Evolutionary conservation across 805 yeast species (phyloP), one percentile per base, ranked within the genome.

Genomic region (Myxozyma mucilagina): DNA sequence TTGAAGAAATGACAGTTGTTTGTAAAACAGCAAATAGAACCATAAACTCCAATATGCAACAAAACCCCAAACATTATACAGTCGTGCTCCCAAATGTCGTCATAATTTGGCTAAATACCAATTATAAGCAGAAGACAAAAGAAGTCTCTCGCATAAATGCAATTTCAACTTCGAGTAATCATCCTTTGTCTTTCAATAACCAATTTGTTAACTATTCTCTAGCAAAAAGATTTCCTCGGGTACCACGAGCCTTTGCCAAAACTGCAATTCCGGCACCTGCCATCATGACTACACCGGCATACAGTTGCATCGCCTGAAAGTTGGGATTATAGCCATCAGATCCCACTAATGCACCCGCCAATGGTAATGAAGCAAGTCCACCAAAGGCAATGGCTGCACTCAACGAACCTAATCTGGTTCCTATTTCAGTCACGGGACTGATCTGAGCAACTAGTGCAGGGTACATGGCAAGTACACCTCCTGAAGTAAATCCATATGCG

Each of bases 321-420:
- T 48, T 43, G 24, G 47, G 48, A 14, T 35, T 56, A 11, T 54
- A 47, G 41, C 55, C 29, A 48, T 52, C 38, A 45, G 41, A 18
- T 42, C 65, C 51, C 36, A 58, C 61, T 11, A 62, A 41, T 1
- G 70, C 70, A 11, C 76, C 76, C 2, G 72, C 75, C 31, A 72
- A 51, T 3, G 76, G 74, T 6, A 72, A 67, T 1, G 73, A 73
- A 1, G 72, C 59, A 6, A 73, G 68, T 13, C 69, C 64, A 1
- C 81, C 84, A 67, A 82, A 79, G 0, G 92, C 80, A 44, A 87
- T 84, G 7, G 79, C 69, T 7, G 81, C 76, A 43, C 87, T 76
- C 0, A 90, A 80, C 44, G 84, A 58, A 1, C 89, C 89, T 89
- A 89, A 87, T 7, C 75, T 64, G 4, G 70, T 68, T 9, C 76